phyloP scores from a whole-genome alignment of 1,139 yeast genomes.

The Taphrina pruni region DNA sequence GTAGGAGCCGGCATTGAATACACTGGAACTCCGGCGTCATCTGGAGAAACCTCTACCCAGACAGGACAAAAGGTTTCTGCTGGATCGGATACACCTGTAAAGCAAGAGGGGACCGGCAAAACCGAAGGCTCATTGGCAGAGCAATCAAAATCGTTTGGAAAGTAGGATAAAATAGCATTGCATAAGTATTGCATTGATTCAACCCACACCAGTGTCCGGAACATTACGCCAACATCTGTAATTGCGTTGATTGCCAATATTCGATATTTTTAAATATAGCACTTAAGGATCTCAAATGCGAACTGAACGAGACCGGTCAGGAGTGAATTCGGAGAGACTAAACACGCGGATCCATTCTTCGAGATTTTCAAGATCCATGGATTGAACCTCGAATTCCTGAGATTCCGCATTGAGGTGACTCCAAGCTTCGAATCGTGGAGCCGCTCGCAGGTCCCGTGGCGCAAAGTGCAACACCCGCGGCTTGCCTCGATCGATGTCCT shows the following conservation, averaged over 20 bases:
- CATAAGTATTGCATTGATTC: slow-evolving; percentile 5
- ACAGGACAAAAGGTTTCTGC: slow-evolving; percentile 16
- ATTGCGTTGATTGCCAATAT: too few relatives aligned
- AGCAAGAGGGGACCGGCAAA: slow-evolving; percentile 25
- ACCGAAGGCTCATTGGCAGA: slow-evolving; percentile 29
- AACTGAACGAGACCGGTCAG: too few relatives aligned
- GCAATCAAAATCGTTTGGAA: slow-evolving; percentile 19
- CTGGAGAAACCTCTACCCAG: slow-evolving; percentile 4
- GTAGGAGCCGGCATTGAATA: slow-evolving; percentile 20
- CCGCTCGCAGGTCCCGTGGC: background rate
- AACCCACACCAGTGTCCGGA: background rate
- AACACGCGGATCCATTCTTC: too few relatives aligned
- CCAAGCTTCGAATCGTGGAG: background rate
- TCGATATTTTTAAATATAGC: too few relatives aligned
- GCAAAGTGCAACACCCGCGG: background rate
- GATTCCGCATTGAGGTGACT: background rate
- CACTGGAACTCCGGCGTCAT: slow-evolving; percentile 22
- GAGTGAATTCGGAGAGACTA: too few relatives aligned
- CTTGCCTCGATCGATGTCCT: background rate
- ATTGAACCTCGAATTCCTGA: too few relatives aligned
- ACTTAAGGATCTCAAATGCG: too few relatives aligned
- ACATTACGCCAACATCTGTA: too few relatives aligned
- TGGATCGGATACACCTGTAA: background rate
- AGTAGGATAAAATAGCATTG: background rate
- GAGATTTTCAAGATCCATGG: too few relatives aligned